Base-by-base conservation (phyloP, 371 early-diverging fungal species). In the Rhizopus stolonifer region DNA sequence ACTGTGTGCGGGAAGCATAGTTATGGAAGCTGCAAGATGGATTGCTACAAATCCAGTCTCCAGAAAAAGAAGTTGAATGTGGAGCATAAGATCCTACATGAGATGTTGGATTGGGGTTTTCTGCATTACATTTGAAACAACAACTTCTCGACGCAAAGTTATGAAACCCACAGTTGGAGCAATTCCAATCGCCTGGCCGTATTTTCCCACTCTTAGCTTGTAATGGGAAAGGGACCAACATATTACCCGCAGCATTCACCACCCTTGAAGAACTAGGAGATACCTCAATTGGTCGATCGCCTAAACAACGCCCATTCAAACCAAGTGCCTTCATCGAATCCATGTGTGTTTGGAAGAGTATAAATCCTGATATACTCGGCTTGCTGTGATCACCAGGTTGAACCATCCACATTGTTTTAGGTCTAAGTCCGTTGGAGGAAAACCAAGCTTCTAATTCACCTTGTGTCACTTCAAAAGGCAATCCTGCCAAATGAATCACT, bases 121-220 rank as follows among this genome's bases (percentile, higher is more conserved):
- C 69, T 4, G 69, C 62, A 61, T 83, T 77, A 70, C 91, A 90
- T 52, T 87, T 85, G 61, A 82, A 77, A 63, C 92, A 91, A 2
- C 66, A 68, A 17, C 77, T 65, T 15, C 91, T 61, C 4, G 83
- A 81, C 5, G 90, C 86, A 64, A 87, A 91, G 65, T 91, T 91
- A 59, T 86, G 84, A 53, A 85, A 85, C 22, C 74, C 74, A 60
- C 92, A 91, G 36, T 75, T 74, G 50, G 79, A 70, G 59, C 91
- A 91, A 18, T 83, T 70, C 91, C 91, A 91, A 54, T 89, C 91
- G 1, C 89, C 89, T 9, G 87, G 85, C 13, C 85, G 77, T 6
- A 68, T 40, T 4, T 62, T 53, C 18, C 73, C 66, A 6, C 61
- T 61, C 46, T 74, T 78, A 34, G 70, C 56, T 52, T 74, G 72